Evolutionary conservation across 805 yeast genomes (phyloP), one percentile per base, ranked within the genome.

Genomic region (Candida sakaeoensis): DNA sequence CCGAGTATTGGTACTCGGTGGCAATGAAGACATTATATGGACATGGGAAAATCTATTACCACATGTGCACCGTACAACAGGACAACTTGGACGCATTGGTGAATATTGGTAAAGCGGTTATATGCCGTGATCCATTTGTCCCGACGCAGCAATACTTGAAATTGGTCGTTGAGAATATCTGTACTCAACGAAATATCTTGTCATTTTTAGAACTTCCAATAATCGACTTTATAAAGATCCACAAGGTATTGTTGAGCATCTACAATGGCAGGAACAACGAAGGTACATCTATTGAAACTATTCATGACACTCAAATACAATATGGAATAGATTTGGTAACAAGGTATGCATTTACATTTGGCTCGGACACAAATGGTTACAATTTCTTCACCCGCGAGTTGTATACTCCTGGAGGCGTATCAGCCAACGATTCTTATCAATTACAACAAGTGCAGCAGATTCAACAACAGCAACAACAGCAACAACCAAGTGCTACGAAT

Each of bases 1-100:
- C 95, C 1, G 89, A 85, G 57, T 79, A 79, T 56, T 87, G 96
- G 96, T 87, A 87, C 53, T 70, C 77, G 18, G 70, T 78, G 19
- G 80, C 95, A 3, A 75, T 85, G 77, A 75, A 77, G 49, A 75
- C 84, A 12, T 79, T 81, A 46, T 85, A 80, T 53, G 90, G 93
- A 2, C 89, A 82, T 52, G 96, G 96, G 2, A 85, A 88, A 56
- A 74, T 86, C 14, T 87, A 86, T 52, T 87, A 87, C 52, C 95
- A 87, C 56, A 82, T 83, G 75, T 85, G 93, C 34, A 85, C 95
- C 0, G 95, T 87, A 3, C 91, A 86, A 56, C 84, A 80, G 54
- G 82, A 79, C 56, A 75, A 78, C 46, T 61, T 85, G 44, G 89
- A 84, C 60, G 91, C 93, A 1, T 72, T 85, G 47, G 88, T 82